Base-by-base conservation (phyloP, 495 filamentous ascomycete species). In the Penicillium diatomitis region DNA sequence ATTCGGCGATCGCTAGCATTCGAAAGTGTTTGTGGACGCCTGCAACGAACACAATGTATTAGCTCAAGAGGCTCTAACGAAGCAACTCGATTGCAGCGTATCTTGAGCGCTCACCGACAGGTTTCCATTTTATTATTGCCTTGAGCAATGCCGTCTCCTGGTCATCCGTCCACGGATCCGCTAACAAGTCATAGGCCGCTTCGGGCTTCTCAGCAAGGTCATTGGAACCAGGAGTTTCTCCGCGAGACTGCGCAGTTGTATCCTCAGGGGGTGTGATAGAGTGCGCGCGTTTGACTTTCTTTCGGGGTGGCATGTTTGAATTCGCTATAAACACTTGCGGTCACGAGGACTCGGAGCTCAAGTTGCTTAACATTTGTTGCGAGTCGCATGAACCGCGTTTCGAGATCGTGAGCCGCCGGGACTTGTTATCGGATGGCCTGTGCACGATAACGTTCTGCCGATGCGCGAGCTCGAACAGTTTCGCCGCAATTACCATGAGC, bases 11-110 rank as follows among this genome's bases (percentile, higher is more conserved):
- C 3, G 88, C 82, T 48, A 96, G 82, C 73, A 97, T 91, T 27
- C 88, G 87, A 64, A 98, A 97, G 68, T 97, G 90, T 67, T 94
- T 97, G 71, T 98, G 91, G 73, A 98, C 84, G 43, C 91, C 91
- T 96, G 12, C 4, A 37, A 8, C 28, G 42, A 10, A 32, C 31
- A 20, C 43, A 33, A n/a, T 32, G 8, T 5, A 37, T 56, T 46
- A 58, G 44, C 46, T 49, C 11, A 8, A 0, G 10, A 46, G 5
- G 32, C 32, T n/a, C 34, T 31, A 2, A 3, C 28, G 20, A 20
- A 5, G 20, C 20, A 11, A 12, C 10, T 27, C 44, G 37, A 11
- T 9, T 36, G 33, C 32, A 6, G 8, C 5, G 12, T 35, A 9
- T 11, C 8, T 32, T 9, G 51, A 73, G 20, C 20, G 20, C 74